Base-by-base conservation (phyloP, 306 rosid genomes). In the Quercus robur region DNA sequence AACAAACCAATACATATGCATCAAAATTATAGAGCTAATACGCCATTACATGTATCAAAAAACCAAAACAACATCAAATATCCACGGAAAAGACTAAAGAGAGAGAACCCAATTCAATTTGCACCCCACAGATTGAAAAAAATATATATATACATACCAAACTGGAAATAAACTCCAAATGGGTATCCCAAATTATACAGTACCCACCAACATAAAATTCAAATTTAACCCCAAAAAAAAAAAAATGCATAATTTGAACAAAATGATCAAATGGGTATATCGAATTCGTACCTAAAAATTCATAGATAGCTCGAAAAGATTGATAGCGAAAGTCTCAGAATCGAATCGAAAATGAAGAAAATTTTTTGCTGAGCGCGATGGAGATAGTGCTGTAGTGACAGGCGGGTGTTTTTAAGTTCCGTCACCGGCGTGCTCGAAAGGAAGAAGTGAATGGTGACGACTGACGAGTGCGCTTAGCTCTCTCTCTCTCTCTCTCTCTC, bases 341-440 rank as follows among this genome's bases (percentile, higher is more conserved):
- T 71, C 83, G 85, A 92, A 87, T 84, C 86, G 33, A 64, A 64
- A 86, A 26, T 66, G 71, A 59, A 33, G 64, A 77, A 77, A 78
- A 38, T 38, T 8, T 70, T 76, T 20, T 54, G 72, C 63, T 71
- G 55, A 7, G 83, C 70, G 25, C 57, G 75, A 75, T 11, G 86
- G 84, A 68, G 74, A 80, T 25, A 46, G 21, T 26, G 75, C 71
- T 78, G 30, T 6, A 57, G 66, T 75, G 28, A 85, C 82, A 20
- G 86, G 80, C 77, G 76, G 90, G 87, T 62, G 89, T 20, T 80
- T 80, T 77, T 28, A 77, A 82, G 79, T 74, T 84, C 86, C 81
- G 82, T 89, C 91, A 89, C 97, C 92, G 94, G 92, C 81, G 63
- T 74, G 78, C 41, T 56, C 28, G 12, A 49, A 49, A 75, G 61